Evolutionary conservation across 306 rosid genomes (phyloP).

Genomic region (Fragaria iinumae): DNA sequence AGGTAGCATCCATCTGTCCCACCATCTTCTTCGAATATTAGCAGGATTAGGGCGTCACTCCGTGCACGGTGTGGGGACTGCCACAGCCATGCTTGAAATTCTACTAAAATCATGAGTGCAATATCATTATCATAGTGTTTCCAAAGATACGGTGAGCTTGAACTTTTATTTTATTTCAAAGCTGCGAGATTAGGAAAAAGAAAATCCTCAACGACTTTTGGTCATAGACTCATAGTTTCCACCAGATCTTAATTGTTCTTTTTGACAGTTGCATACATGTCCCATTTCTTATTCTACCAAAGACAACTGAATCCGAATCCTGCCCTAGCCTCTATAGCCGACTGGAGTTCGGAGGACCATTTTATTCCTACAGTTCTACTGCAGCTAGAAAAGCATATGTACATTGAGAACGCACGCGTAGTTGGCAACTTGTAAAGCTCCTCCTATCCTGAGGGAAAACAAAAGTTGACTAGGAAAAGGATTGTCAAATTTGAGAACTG

Average conservation of each 20-base stretch:
- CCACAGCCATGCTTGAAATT: no score
- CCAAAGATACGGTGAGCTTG: no score
- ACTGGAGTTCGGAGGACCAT: slow-evolving; percentile 8
- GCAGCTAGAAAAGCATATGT: not conserved
- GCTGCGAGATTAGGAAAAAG: no score
- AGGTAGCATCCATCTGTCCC: no score
- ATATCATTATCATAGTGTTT: no score
- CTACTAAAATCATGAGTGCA: no score
- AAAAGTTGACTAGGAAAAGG: not conserved
- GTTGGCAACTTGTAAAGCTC: no score
- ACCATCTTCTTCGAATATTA: no score
- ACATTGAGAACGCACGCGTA: not conserved
- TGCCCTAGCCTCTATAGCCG: not conserved
- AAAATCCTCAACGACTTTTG: not conserved
- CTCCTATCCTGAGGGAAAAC: no score
- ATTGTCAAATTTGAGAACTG: not conserved
- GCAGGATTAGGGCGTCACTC: no score
- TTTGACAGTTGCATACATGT: not conserved
- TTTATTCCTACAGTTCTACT: not conserved
- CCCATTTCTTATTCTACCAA: not conserved
- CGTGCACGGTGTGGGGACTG: no score
- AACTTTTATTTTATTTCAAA: no score
- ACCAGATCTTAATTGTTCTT: not conserved
- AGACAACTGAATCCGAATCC: not conserved
- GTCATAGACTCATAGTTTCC: not conserved